Conservation (phyloP, 78 protist genomes). For the Goniomonas avonlea region DNA sequence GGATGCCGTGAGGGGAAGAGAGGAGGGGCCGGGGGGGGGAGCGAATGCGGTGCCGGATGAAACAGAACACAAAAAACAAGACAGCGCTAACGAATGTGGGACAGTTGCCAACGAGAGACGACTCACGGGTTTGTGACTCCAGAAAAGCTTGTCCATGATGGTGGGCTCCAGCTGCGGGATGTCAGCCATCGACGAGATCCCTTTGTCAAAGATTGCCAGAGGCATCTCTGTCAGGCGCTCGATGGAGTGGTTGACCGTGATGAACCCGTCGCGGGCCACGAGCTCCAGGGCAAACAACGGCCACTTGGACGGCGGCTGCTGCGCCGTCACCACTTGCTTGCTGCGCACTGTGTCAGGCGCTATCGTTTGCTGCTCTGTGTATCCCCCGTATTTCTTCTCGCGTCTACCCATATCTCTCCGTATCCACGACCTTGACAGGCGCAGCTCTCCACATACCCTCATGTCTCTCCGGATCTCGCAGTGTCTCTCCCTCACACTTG, state of each 20-base stretch:
- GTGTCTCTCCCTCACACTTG: no score
- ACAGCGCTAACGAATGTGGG: no score
- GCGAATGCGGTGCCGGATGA: not conserved
- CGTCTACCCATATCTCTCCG: no score
- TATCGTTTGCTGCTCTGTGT: no score
- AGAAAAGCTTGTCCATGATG: constrained; percentile 54
- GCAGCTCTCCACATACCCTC: no score
- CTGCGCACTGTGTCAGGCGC: no score
- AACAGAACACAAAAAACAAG: not conserved
- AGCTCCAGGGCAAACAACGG: constrained; percentile 58
- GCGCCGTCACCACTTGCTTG: not conserved
- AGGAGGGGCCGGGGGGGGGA: no score
- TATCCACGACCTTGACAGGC: no score
- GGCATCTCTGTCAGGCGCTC: constrained; percentile 5
- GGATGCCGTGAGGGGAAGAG: no score
- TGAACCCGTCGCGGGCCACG: constrained; percentile 19
- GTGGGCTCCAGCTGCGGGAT: constrained; percentile 58
- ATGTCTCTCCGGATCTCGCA: no score
- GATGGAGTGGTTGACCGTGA: no score
- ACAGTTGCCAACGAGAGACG: not conserved
- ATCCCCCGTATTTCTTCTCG: no score
- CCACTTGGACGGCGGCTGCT: not conserved
- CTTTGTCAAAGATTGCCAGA: constrained; percentile 33
- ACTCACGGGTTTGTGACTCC: constrained; percentile 27
- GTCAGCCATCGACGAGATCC: not conserved